Evolutionary conservation across 2,329 filamentous ascomycete species (phyloP).

Genomic region (Cephalotrichum gorgonifer): DNA sequence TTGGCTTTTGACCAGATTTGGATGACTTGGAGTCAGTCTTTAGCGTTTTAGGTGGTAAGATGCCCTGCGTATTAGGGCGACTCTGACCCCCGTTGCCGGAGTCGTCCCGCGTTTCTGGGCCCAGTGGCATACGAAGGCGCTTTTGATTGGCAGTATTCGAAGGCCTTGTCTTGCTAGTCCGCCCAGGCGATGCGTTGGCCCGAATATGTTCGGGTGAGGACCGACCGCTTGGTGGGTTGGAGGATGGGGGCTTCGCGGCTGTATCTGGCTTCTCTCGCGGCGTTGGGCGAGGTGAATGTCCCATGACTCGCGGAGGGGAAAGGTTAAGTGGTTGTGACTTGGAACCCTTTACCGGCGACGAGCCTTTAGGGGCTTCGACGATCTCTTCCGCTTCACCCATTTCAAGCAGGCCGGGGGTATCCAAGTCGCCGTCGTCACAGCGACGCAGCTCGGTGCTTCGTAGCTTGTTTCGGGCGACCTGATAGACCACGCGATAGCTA

Average conservation of each 20-base stretch:
- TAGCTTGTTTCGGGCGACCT: conserved; percentile 41
- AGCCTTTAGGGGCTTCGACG: not conserved
- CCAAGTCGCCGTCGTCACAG: conserved; percentile 18
- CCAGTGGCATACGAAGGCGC: conserved; percentile 1
- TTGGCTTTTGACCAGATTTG: not conserved
- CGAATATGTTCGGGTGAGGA: not conserved
- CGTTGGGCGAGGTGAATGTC: not conserved
- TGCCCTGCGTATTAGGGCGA: conserved; percentile 16
- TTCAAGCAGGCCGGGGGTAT: conserved; percentile 16
- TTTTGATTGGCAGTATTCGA: conserved; percentile 12
- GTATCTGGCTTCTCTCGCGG: not conserved
- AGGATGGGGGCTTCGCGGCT: not conserved
- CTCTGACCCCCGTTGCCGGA: not conserved
- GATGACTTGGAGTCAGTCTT: not conserved
- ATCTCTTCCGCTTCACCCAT: conserved; percentile 13
- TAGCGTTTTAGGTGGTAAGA: not conserved
- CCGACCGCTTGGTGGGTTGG: not conserved
- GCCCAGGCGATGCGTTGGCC: not conserved
- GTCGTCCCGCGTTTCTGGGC: conserved; percentile 15
- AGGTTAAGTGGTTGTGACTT: not conserved
- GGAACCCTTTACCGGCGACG: not conserved
- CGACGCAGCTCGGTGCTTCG: conserved; percentile 26
- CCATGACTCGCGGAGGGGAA: not conserved
- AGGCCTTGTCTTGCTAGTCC: not conserved
- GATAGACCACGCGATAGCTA: conserved; percentile 49